A percentile compares a stretch with the other conserved stretches of the same genome.
These are phyloP conservation scores for Omphalotus guepiniiformis DNA, from an alignment of 768 basidiomycete genomes.

Conservation along the genomic window DNA sequence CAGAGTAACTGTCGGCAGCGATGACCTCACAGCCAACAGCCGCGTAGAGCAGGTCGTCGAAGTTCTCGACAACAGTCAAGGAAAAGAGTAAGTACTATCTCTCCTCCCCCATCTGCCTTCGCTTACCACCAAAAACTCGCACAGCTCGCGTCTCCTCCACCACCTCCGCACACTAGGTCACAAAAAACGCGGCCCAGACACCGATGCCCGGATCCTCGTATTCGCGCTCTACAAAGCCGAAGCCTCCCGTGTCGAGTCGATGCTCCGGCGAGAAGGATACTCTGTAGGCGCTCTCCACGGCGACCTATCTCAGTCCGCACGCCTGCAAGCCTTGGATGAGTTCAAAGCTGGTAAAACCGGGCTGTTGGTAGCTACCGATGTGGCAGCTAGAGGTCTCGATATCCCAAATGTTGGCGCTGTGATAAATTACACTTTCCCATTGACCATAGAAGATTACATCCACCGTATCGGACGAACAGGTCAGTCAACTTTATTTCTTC, in stretches of 20 bases:
- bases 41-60: slow-evolving; percentile 92
- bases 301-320: slow-evolving; percentile 81
- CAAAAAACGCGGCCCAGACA: slow-evolving; percentile 47
- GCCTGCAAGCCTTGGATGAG: slow-evolving; percentile 80
- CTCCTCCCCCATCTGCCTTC: neutral
- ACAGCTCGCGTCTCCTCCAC: slow-evolving; percentile 56
- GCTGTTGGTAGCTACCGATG: slow-evolving; percentile 93
- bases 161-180: slow-evolving; percentile 52
- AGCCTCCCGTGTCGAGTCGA: slow-evolving; percentile 83
- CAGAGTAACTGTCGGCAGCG: slow-evolving; percentile 91
- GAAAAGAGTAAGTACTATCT: slow-evolving; percentile 75
- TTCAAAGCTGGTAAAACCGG: slow-evolving; percentile 73
- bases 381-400: slow-evolving; percentile 94
- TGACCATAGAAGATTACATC: slow-evolving; percentile 92
- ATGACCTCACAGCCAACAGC: slow-evolving; percentile 92
- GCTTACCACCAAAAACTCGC: neutral
- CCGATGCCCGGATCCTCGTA: slow-evolving; percentile 73
- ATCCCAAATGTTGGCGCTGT: slow-evolving; percentile 95
- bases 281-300: slow-evolving; percentile 83
- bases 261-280: slow-evolving; percentile 70
- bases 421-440: slow-evolving; percentile 95
- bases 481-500: slow-evolving; percentile 27
- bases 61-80: slow-evolving; percentile 79
- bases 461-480: slow-evolving; percentile 90
- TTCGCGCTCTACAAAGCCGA: slow-evolving; percentile 99